phyloP scores from a whole-genome alignment of 83 land plant species.

The Picea abies region DNA sequence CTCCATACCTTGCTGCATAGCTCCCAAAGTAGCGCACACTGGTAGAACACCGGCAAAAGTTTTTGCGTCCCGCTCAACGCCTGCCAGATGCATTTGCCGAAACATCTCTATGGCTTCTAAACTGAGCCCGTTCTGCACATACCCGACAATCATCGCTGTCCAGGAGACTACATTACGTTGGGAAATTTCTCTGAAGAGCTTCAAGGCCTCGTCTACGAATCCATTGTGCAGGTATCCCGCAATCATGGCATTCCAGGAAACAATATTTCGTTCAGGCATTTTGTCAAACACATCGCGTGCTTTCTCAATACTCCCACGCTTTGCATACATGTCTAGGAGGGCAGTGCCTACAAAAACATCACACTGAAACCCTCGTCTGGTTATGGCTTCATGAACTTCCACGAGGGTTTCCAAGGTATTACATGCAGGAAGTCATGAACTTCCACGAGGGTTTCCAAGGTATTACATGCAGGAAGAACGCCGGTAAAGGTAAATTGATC shows the following conservation, averaged over 20 bases:
- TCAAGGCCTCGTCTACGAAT: slow-evolving; percentile 30
- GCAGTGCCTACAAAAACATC: slow-evolving; percentile 41
- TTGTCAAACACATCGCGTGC: slow-evolving; percentile 30
- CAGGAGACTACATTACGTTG: slow-evolving; percentile 44
- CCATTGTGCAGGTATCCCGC: slow-evolving; percentile 33
- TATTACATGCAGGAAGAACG: too few relatives aligned
- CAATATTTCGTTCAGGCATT: slow-evolving; percentile 36
- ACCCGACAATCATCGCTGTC: slow-evolving; percentile 50
- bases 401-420: slow-evolving; percentile 33
- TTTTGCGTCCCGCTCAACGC: slow-evolving; percentile 49
- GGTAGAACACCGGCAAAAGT: slow-evolving; percentile 55
- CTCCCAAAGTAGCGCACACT: slow-evolving; percentile 30
- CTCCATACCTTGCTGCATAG: slow-evolving; percentile 26
- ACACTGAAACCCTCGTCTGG: slow-evolving; percentile 9
- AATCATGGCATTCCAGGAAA: slow-evolving; percentile 50
- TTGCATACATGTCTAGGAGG: slow-evolving; percentile 47
- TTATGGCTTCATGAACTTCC: slow-evolving; percentile 31
- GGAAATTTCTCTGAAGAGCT: slow-evolving; percentile 23
- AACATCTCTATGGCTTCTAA: slow-evolving; percentile 33
- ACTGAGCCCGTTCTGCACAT: slow-evolving; percentile 37
- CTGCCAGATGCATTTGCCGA: slow-evolving; percentile 26
- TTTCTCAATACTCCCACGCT: slow-evolving; percentile 30
- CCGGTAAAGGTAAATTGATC: slow-evolving; percentile 29
- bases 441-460: too few relatives aligned
- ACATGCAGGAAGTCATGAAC: slow-evolving; percentile 55